These are phyloP conservation scores for Biscogniauxia mediterranea DNA, from an alignment of 2,329 filamentous ascomycete genomes.

Conservation along the genomic window DNA sequence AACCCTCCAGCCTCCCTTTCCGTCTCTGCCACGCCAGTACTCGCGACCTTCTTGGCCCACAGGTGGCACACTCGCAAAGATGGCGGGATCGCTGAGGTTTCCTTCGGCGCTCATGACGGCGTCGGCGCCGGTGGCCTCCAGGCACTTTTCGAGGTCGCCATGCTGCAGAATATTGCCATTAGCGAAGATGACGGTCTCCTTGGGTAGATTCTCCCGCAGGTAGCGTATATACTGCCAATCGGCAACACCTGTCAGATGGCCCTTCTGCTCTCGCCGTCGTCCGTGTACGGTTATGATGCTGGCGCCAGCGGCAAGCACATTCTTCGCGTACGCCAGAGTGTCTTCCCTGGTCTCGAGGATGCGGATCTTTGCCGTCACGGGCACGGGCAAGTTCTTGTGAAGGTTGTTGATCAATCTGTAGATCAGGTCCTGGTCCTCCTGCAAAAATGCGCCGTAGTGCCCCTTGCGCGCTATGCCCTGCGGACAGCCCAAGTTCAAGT, in stretches of 20 bases:
- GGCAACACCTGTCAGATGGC: slow-evolving; percentile 88
- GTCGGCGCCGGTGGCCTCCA: slow-evolving; percentile 83
- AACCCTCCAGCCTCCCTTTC: slow-evolving; percentile 80
- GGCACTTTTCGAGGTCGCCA: slow-evolving; percentile 72
- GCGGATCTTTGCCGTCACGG: slow-evolving; percentile 92
- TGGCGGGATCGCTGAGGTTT: slow-evolving; percentile 85
- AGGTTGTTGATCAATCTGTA: slow-evolving; percentile 80
- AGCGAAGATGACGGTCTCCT: slow-evolving; percentile 90
- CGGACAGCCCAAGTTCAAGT: slow-evolving; percentile 92
- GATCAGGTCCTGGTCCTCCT: slow-evolving; percentile 86
- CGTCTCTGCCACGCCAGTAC: slow-evolving; percentile 81
- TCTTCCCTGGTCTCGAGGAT: slow-evolving; percentile 83
- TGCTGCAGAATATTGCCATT: slow-evolving; percentile 91
- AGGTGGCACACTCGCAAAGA: slow-evolving; percentile 71
- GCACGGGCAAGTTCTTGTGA: slow-evolving; percentile 73
- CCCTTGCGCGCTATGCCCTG: slow-evolving; percentile 92
- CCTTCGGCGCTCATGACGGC: slow-evolving; percentile 96
- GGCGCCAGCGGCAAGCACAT: slow-evolving; percentile 81
- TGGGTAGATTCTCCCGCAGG: slow-evolving; percentile 76
- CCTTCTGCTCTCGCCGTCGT: slow-evolving; percentile 85
- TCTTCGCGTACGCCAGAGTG: slow-evolving; percentile 85
- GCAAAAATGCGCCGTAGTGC: slow-evolving; percentile 89
- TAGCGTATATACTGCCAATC: slow-evolving; percentile 87
- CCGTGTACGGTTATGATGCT: slow-evolving; percentile 95
- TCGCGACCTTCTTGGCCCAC: slow-evolving; percentile 67